These are phyloP conservation scores for Penicillium cataractarum DNA, from an alignment of 495 filamentous ascomycete species.

Conservation along the genomic window DNA sequence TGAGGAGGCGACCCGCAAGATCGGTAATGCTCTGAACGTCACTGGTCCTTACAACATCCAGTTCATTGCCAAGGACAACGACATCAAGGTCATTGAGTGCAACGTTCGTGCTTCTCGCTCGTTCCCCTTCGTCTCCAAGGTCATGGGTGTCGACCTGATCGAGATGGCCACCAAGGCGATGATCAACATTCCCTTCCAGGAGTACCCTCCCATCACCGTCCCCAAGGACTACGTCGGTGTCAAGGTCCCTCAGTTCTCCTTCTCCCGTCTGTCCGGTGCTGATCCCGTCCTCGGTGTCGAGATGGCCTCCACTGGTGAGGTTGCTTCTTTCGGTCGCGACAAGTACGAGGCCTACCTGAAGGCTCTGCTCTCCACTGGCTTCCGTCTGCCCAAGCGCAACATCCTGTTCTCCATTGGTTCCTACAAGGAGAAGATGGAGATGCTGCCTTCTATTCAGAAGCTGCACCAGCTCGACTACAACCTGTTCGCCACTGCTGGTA, in stretches of 20 bases:
- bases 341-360: conserved; percentile 99
- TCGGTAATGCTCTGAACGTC: conserved; percentile 90
- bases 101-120: conserved; percentile 96
- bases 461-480: conserved; percentile 88
- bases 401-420: conserved; percentile 94
- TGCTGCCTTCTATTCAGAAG: conserved; percentile 90
- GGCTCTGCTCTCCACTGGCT: conserved; percentile 91
- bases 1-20: conserved; percentile 93
- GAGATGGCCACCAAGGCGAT: conserved; percentile 99
- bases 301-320: conserved; percentile 98
- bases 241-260: conserved; percentile 98
- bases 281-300: conserved; percentile 97
- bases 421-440: conserved; percentile 96
- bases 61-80: conserved; percentile 99
- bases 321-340: conserved; percentile 92
- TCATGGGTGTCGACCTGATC: conserved; percentile 97
- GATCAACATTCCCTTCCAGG: conserved; percentile 77
- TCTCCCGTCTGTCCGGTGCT: conserved; percentile 92
- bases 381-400: conserved; percentile 94
- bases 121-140: conserved; percentile 98
- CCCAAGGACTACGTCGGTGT: conserved; percentile 88
- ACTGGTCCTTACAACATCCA: conserved; percentile 99
- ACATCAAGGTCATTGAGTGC: conserved; percentile 98
- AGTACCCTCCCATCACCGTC: conserved; percentile 77
- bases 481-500: conserved; percentile 93